Evolutionary conservation across 371 early-diverging fungal genomes (phyloP), one percentile per base, ranked within the genome.

Genomic region (Mucor saturninus): DNA sequence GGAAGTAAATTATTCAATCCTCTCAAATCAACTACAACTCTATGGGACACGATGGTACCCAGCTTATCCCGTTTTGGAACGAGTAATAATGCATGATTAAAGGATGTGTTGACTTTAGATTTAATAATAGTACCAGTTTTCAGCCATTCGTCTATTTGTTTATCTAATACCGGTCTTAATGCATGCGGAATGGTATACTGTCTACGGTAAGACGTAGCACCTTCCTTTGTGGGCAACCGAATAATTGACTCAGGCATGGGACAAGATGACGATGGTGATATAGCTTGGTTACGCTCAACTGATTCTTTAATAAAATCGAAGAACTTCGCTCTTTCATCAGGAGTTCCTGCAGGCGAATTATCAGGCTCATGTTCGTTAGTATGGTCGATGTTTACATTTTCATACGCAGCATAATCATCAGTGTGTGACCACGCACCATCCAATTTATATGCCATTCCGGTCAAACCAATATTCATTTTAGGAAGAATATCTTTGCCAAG

Each of bases 131-230:
- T 38, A 3, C 30, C 49, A 15, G 48, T 51, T 6, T 30, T 26
- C 26, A 65, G 21, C 60, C 65, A 59, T 30, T 54, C 14, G 2
- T 58, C 14, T 0, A 64, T 45, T 38, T 65, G 54, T 11, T 56
- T 49, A 10, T 54, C 43, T 1, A 54, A 15, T 4, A 45, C 30
- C 21, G 58, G 54, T 30, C n/a, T 40, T 35, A 52, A 35, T n/a
- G 38, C n/a, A 38, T 52, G 9, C 0, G 59, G 35, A 14, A 59
- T 59, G 5, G 38, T 45, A 29, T 58, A 64, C 9, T 51, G 64
- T 15, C 38, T 32, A 2, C 58, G 15, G 37, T 50, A 56, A 29
- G 56, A 49, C 30, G 31, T 56, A 13, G 39, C 42, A 30, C 42
- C 56, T 46, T 30, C 29, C 14, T 40, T 15, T 1, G 53, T 52